These are phyloP conservation scores for Colletotrichum abscissum DNA, from an alignment of 2,329 filamentous ascomycete genomes.

Conservation along the genomic window DNA sequence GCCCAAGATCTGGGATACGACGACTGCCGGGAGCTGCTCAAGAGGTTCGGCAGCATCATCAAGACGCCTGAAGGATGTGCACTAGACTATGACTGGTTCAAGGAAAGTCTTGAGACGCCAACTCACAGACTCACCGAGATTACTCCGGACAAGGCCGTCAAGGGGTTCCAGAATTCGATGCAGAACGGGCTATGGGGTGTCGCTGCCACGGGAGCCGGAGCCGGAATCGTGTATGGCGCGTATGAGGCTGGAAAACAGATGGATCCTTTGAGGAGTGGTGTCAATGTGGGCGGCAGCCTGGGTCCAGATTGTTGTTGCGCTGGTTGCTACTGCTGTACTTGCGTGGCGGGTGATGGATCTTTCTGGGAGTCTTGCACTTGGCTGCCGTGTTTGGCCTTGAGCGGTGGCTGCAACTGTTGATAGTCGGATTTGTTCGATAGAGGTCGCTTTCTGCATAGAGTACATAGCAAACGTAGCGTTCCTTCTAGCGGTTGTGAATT, in stretches of 20 bases:
- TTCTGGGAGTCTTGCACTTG: background rate
- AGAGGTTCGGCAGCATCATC: background rate
- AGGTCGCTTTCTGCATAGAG: background rate
- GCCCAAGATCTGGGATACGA: background rate
- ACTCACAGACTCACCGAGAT: background rate
- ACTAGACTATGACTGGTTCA: constrained; percentile 1
- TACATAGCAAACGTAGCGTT: background rate
- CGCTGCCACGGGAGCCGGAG: background rate
- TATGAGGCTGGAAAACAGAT: background rate
- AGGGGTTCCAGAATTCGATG: background rate
- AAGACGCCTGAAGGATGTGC: constrained; percentile 1
- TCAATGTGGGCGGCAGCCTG: background rate
- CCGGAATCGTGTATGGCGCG: background rate
- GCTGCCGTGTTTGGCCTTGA: background rate
- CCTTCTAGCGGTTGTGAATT: background rate
- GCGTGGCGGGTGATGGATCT: background rate
- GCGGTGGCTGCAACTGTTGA: background rate
- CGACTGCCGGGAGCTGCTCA: background rate
- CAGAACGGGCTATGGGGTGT: background rate
- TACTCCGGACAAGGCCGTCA: background rate
- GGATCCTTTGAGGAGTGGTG: background rate
- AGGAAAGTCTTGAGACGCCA: background rate
- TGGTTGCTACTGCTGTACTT: background rate
- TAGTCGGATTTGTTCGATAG: background rate
- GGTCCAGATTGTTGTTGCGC: background rate